A percentile compares a stretch with the other conserved stretches of the same genome.
Conservation (phyloP, 2,329 filamentous ascomycete genomes). For the Penicillium expansum region DNA sequence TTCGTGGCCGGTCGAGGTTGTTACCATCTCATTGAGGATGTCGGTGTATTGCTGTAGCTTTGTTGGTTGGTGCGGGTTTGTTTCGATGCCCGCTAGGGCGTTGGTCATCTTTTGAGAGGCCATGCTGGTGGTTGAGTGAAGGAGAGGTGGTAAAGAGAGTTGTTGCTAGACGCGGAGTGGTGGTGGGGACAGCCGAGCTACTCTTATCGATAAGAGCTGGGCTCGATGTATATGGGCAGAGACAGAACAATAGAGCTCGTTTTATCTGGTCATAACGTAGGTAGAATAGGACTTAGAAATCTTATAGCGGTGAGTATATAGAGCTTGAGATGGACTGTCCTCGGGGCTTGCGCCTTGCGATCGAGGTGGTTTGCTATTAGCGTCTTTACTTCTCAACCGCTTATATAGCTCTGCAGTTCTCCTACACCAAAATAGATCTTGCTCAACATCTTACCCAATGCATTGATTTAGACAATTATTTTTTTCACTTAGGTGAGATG, state of each 20-base stretch:
- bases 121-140: conserved; percentile 34
- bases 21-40: conserved; percentile 57
- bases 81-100: conserved; percentile 51
- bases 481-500: no score
- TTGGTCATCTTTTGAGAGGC: conserved; percentile 50
- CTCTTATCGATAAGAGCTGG: conserved; percentile 9
- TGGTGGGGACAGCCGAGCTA: conserved; percentile 2
- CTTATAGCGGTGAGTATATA: neutral
- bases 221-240: neutral
- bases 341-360: neutral
- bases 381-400: neutral
- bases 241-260: neutral
- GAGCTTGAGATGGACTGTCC: neutral
- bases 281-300: neutral
- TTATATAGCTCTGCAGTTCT: neutral
- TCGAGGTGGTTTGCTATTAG: neutral
- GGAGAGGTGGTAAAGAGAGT: neutral
- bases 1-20: conserved; percentile 44
- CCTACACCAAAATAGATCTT: neutral
- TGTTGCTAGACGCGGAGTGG: neutral
- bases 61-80: conserved; percentile 46
- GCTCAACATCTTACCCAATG: neutral
- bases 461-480: neutral
- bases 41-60: conserved; percentile 57
- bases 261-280: neutral